A percentile compares a stretch with the other conserved stretches of the same genome.
phyloP scores from a whole-genome alignment of 108 stramenopile species.

The Pseudonitzschia delicatissima region DNA sequence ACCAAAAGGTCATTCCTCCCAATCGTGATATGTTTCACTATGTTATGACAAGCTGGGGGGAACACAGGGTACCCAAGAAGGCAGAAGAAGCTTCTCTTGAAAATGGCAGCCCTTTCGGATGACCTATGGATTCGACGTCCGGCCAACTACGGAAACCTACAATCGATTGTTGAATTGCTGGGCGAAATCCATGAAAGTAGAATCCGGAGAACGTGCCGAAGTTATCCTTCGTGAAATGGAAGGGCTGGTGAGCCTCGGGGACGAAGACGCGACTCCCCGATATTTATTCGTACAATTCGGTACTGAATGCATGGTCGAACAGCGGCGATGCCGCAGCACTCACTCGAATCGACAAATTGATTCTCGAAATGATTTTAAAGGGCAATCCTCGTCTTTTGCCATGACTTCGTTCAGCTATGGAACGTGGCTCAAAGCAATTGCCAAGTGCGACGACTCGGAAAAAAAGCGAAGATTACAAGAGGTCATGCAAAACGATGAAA shows the following conservation, averaged over 20 bases:
- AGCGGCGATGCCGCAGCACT: constrained; percentile 29
- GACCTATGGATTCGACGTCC: constrained; percentile 35
- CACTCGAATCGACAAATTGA: constrained; percentile 26
- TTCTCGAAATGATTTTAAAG: constrained; percentile 35
- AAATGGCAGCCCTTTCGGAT: constrained; percentile 27
- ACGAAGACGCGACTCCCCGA: constrained; percentile 18
- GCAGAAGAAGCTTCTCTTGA: constrained; percentile 29
- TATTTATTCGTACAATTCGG: constrained; percentile 29
- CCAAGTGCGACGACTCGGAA: constrained; percentile 24
- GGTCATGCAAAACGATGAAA: constrained; percentile 35
- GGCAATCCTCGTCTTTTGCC: constrained; percentile 26
- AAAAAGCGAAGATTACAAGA: constrained; percentile 22
- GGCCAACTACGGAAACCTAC: constrained; percentile 31
- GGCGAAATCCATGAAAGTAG: constrained; percentile 23
- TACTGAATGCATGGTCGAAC: constrained; percentile 36
- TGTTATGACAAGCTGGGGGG: constrained; percentile 23
- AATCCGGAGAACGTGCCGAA: constrained; percentile 28
- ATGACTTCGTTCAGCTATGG: constrained; percentile 49
- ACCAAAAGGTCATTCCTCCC: not conserved
- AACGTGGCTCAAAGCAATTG: constrained; percentile 50
- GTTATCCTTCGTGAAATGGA: constrained; percentile 36
- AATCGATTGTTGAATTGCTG: constrained; percentile 37
- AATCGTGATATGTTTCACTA: constrained; percentile 24
- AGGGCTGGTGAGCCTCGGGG: not conserved
- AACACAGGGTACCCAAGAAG: constrained; percentile 6